Evolutionary conservation across 495 filamentous ascomycete genomes (phyloP), one percentile per base, ranked within the genome.

Genomic region (Clohesyomyces aquaticus): DNA sequence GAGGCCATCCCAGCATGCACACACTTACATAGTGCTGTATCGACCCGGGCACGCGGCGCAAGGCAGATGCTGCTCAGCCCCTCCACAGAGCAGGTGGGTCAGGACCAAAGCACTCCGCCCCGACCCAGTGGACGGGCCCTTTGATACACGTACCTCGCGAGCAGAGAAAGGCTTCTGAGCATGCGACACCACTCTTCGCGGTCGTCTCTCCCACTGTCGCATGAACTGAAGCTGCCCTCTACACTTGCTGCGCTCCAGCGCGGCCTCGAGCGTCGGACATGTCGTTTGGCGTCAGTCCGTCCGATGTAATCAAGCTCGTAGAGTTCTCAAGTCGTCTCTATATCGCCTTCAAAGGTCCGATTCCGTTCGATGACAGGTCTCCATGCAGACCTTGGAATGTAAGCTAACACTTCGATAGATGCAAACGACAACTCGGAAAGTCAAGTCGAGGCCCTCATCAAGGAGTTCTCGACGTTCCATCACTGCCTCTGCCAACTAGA

Each of bases 261-360:
- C 55, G 55, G 63, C 48, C 55, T n/a, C n/a, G 27, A 32, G 55
- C 26, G 55, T 48, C 41, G 49, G 49, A 19, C 32, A 66, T 66
- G 63, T 59, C 63, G 29, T 66, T 66, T 54, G 63, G 63, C n/a
- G 35, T 60, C 35, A 59, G 53, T 23, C 63, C 63, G 10, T 59
- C 63, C 10, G 63, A 66, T 49, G 28, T 66, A 18, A 55, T 66
- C 55, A 66, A 66, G 28, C 49, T 66, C 11, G 63, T 66, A 3
- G 43, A 66, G 35, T 32, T 59, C 56, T 66, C 63, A 3, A 55
- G 55, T 3, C 63, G 63, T 14, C 26, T 66, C 22, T 66, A 66
- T 42, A 48, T 60, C 28, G 63, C 63, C 11, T 66, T 66, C 56
- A 66, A 59, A 60, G 59, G 59, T 55, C 21, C 12, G 48, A 16